phyloP scores from a whole-genome alignment of 2,329 filamentous ascomycete genomes.

The Aureobasidium leucospermi region DNA sequence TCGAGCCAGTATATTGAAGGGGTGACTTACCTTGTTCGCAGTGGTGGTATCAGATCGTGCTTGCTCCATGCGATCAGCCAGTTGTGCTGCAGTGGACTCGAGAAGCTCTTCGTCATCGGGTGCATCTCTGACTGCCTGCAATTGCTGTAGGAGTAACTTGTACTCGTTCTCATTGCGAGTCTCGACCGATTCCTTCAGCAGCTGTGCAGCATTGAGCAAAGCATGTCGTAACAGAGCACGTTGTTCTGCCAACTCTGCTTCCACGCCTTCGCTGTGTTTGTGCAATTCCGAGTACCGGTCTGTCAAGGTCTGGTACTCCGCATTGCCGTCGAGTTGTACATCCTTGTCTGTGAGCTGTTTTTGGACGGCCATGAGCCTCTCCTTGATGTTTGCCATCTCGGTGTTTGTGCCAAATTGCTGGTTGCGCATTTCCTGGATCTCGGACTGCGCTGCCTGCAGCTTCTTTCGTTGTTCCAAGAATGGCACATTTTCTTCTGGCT shows the following conservation, averaged over 20 bases:
- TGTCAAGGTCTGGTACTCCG: constrained; percentile 15
- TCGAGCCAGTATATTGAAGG: not conserved
- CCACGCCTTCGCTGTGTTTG: constrained; percentile 18
- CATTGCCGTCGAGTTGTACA: constrained; percentile 13
- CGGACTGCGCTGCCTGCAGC: constrained; percentile 14
- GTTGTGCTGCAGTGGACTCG: constrained; percentile 13
- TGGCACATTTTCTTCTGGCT: constrained; percentile 19
- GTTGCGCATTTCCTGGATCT: constrained; percentile 27
- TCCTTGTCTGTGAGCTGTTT: constrained; percentile 15
- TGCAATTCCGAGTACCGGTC: constrained; percentile 18
- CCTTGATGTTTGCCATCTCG: constrained; percentile 19
- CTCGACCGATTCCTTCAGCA: constrained; percentile 16
- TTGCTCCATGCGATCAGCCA: constrained; percentile 17
- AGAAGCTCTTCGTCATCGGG: constrained; percentile 14
- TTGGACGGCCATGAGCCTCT: constrained; percentile 13
- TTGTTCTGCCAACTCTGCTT: constrained; percentile 19
- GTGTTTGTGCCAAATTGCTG: constrained; percentile 17
- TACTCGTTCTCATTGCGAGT: constrained; percentile 18
- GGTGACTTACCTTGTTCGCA: constrained; percentile 11
- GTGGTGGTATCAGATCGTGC: constrained; percentile 6
- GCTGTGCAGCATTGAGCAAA: constrained; percentile 15
- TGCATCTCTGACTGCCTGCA: constrained; percentile 17
- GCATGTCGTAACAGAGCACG: constrained; percentile 21
- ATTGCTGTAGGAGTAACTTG: constrained; percentile 17
- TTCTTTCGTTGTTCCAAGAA: constrained; percentile 20